A percentile compares a stretch with the other conserved stretches of the same genome.
These are phyloP conservation scores for Achaetomiella virescens DNA, from an alignment of 495 filamentous ascomycete species.

Conservation along the genomic window DNA sequence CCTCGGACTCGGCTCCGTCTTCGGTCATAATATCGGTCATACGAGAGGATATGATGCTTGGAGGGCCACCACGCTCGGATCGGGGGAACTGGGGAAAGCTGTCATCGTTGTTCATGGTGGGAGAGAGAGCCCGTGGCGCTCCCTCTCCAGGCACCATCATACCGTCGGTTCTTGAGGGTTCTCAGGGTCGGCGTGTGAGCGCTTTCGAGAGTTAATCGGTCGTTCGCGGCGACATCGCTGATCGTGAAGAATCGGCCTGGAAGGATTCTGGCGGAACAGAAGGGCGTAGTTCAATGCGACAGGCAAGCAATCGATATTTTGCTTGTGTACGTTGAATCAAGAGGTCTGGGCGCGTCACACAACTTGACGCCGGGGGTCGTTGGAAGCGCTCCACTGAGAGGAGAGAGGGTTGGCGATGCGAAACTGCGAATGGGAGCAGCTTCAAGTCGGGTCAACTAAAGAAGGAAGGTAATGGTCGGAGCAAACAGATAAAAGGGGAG, in stretches of 20 bases:
- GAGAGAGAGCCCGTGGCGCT: conserved; percentile 30
- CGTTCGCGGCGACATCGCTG: conserved; percentile 11
- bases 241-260: background rate
- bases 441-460: background rate
- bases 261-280: background rate
- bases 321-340: background rate
- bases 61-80: conserved; percentile 35
- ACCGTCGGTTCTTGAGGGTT: background rate
- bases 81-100: conserved; percentile 38
- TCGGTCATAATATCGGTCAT: conserved; percentile 72
- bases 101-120: conserved; percentile 32
- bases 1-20: conserved; percentile 38
- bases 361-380: background rate
- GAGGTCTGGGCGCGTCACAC: conserved; percentile 26
- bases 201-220: conserved; percentile 4
- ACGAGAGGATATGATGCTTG: conserved; percentile 73
- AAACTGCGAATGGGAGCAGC: no score
- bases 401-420: background rate
- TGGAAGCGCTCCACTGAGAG: background rate
- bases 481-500: background rate
- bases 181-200: background rate
- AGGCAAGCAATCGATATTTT: background rate
- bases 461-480: background rate
- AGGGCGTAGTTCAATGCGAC: background rate
- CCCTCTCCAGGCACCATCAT: conserved; percentile 34